Base-by-base conservation (phyloP, 2,329 filamentous ascomycete species). In the Aspergillus vadensis region DNA sequence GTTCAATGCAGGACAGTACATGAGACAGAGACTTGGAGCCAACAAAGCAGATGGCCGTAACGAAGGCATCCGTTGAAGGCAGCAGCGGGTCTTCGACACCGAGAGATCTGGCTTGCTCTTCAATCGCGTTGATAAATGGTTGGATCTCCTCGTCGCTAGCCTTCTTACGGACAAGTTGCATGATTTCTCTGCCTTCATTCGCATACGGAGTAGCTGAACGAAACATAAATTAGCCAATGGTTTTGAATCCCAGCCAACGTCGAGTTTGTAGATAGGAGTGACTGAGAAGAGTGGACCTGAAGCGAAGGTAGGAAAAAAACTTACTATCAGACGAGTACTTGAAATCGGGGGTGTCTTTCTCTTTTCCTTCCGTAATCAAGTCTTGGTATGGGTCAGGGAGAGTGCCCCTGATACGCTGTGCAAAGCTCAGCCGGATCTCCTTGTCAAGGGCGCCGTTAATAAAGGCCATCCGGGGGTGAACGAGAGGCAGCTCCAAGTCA, bases 1-100 rank as follows among this genome's bases (percentile, higher is more conserved):
- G 90, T 77, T 99, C 95, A 66, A 99, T 97, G 75, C 91, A 96
- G 8, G 93, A 96, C 15, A 99, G 86, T 4, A 97, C 92, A 76
- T 99, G 95, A 12, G 93, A 97, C 32, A 99, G 86, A 0, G 94
- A 97, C 78, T 99, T 99, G 65, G 91, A 93, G 48, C 95, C 95
- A 52, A 97, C 88, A 78, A 88, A 95, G 80, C 94, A 95, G 67
- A 99, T 93, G 19, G 91, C 88, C 0, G 94, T 99, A 72, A 97
- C 88, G 72, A 97, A 96, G 43, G 92, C 92, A 73, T 98, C 95
- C 4, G 92, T 96, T 64, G 91, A 95, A n/a, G 89, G 84, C 15
- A 96, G 86, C 43, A 95, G 82, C 4, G 92, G 89, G 63, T 97
- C 92, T 0, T 78, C 69, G 32, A 93, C 80, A 4, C 88, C 87